Evolutionary conservation across 257 asterid genomes (phyloP).

Genomic region (Linaria vulgaris): DNA sequence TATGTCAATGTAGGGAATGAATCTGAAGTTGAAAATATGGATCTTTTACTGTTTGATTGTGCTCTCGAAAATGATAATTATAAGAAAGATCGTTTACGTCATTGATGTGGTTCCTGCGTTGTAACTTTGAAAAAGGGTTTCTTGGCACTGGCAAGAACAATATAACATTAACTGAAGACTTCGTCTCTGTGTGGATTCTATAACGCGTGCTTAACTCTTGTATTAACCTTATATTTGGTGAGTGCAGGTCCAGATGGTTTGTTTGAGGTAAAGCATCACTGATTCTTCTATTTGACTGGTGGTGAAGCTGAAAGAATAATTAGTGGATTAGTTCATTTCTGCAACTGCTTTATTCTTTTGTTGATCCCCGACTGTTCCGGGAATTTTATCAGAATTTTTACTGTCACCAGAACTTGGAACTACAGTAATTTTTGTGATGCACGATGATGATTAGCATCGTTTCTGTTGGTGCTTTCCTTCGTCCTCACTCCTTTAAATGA

Average conservation of each 20-base stretch:
- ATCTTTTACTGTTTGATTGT: too few relatives aligned
- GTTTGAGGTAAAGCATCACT: slow-evolving; percentile 30
- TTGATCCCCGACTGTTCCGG: neutral
- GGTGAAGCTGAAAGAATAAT: slow-evolving; percentile 24
- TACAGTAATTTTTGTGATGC: slow-evolving; percentile 8
- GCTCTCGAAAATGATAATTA: too few relatives aligned
- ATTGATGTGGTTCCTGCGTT: too few relatives aligned
- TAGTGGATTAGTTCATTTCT: slow-evolving; percentile 22
- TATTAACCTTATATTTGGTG: neutral
- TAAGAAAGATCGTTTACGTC: too few relatives aligned
- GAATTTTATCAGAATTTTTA: neutral
- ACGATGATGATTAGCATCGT: slow-evolving; percentile 12
- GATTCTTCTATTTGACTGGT: neutral
- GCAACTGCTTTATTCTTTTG: slow-evolving; percentile 19
- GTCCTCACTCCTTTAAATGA: slow-evolving; percentile 2
- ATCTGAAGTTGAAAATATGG: too few relatives aligned
- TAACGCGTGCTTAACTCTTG: neutral
- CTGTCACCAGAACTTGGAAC: slow-evolving; percentile 1
- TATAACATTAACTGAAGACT: too few relatives aligned
- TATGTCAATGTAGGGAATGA: too few relatives aligned
- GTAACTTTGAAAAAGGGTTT: too few relatives aligned
- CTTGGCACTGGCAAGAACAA: too few relatives aligned
- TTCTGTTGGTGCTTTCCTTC: neutral
- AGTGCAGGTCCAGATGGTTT: slow-evolving; percentile 8
- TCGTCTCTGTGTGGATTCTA: too few relatives aligned